Conservation (phyloP, 495 filamentous ascomycete genomes). For the Cetradonia linearis region DNA sequence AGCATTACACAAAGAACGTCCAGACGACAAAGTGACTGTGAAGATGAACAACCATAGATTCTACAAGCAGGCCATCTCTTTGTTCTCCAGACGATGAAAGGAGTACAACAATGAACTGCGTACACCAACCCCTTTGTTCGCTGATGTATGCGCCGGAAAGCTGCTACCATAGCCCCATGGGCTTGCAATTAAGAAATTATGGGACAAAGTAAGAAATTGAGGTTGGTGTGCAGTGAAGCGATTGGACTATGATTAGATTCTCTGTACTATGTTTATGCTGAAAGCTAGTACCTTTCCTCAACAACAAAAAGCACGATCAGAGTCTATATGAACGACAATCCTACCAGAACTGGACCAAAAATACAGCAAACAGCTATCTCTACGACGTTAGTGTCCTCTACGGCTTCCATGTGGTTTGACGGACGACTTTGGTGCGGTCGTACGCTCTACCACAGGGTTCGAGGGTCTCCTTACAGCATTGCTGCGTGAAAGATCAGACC, state of each 20-base stretch:
- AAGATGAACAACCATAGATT: neutral
- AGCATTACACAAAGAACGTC: neutral
- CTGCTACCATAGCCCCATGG: neutral
- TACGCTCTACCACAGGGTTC: neutral
- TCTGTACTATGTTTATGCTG: too few species aligned
- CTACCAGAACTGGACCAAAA: neutral
- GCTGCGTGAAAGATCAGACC: neutral
- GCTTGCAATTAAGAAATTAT: too few species aligned
- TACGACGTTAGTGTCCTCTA: neutral
- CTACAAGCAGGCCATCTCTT: neutral
- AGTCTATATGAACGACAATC: neutral
- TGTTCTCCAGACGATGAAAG: neutral
- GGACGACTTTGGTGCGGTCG: neutral
- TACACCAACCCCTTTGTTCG: too few species aligned
- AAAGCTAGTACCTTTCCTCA: too few species aligned
- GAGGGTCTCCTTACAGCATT: neutral
- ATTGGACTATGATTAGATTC: too few species aligned
- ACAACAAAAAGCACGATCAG: neutral
- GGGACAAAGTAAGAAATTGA: too few species aligned
- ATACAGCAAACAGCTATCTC: neutral
- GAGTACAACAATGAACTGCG: neutral
- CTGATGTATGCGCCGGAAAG: neutral
- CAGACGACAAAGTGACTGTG: neutral
- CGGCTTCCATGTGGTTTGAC: neutral
- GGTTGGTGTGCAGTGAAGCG: too few species aligned